Conservation (phyloP, 495 filamentous ascomycete genomes). For the Aspergillus carlsbadensis region DNA sequence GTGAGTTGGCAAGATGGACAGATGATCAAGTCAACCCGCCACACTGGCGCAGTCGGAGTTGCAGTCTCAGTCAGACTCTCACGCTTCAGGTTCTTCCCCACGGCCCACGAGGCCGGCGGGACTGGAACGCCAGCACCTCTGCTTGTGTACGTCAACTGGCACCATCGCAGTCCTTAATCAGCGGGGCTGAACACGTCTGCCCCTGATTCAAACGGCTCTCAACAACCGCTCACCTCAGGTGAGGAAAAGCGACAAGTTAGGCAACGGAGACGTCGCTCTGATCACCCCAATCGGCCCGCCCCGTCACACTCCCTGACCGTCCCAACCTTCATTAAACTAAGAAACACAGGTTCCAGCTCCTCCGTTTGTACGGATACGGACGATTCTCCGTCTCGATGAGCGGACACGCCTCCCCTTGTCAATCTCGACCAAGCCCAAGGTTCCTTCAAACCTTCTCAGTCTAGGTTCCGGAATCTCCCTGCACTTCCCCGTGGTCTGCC, state of each 20-base stretch:
- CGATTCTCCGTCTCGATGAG: constrained; percentile 1
- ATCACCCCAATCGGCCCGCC: neutral
- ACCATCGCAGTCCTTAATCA: too few relatives aligned
- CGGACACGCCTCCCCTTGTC: neutral
- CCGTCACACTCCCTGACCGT: neutral
- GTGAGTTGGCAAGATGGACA: neutral
- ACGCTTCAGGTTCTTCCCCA: too few relatives aligned
- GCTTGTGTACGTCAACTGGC: too few relatives aligned
- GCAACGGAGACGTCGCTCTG: neutral
- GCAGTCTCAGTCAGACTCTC: too few relatives aligned
- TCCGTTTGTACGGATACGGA: constrained; percentile 5
- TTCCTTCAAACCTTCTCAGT: neutral
- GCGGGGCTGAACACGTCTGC: too few relatives aligned
- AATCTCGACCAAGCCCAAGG: too few relatives aligned
- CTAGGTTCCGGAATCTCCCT: neutral
- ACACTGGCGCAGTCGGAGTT: neutral
- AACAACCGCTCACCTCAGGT: too few relatives aligned
- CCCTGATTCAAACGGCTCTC: too few relatives aligned
- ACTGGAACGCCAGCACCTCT: too few relatives aligned
- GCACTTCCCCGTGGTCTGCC: neutral
- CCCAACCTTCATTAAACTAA: neutral
- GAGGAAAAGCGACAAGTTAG: too few relatives aligned
- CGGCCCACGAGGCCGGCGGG: too few relatives aligned
- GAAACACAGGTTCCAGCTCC: neutral
- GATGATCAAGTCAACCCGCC: neutral